Conservation (phyloP, 768 basidiomycete genomes). For the Pilatotrama ljubarskyi region DNA sequence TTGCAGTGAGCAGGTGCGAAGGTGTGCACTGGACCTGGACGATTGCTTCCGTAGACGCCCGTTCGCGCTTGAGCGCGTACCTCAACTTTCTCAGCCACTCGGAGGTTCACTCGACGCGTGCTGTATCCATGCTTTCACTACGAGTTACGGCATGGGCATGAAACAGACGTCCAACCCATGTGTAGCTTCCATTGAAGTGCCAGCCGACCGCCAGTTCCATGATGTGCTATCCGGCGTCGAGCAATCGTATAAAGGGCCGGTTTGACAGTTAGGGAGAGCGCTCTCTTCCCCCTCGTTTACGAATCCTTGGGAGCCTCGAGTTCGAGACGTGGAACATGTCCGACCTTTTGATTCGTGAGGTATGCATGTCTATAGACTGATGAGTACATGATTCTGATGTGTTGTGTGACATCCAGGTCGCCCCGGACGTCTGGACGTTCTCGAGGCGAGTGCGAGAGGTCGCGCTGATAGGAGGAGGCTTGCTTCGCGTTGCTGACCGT, state of each 20-base stretch:
- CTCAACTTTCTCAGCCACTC: background rate
- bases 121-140: background rate
- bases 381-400: background rate
- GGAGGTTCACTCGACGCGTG: background rate
- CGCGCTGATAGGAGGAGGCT: conserved; percentile 30
- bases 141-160: background rate
- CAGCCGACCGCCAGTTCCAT: too few relatives aligned
- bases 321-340: background rate
- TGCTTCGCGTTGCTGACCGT: background rate
- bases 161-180: background rate
- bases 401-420: background rate
- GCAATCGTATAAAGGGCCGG: too few relatives aligned
- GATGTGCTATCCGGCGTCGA: too few relatives aligned
- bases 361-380: background rate
- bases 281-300: background rate
- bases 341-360: conserved; percentile 47
- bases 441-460: conserved; percentile 34
- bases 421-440: conserved; percentile 55
- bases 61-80: background rate
- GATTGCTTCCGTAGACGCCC: background rate
- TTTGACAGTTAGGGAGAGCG: too few relatives aligned
- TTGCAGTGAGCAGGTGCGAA: conserved; percentile 2
- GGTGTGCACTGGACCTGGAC: background rate
- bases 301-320: background rate
- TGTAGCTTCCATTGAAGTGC: too few relatives aligned